Evolutionary conservation across 2,329 filamentous ascomycete genomes (phyloP), one percentile per base, ranked within the genome.

Genomic region (Sphaerulina vaccinii): DNA sequence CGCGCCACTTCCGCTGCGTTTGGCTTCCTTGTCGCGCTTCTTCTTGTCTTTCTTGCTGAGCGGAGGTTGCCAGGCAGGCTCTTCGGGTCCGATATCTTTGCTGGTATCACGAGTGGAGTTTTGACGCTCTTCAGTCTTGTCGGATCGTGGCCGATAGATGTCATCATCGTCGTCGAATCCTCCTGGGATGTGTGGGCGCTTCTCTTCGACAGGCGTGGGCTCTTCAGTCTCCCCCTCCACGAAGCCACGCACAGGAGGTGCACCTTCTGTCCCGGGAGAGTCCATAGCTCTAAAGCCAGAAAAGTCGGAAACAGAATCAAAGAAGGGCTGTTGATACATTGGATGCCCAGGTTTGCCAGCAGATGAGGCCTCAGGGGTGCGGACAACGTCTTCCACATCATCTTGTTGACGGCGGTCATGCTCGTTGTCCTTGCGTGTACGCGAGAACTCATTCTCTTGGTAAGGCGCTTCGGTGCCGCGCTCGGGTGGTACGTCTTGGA

Each of bases 141-240:
- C 37, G 3, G 29, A 29, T 11, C 40, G 18, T 11, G 56, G 47
- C 27, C 48, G 24, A 37, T 59, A 52, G 21, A 50, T 54, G 29
- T 54, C 47, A 27, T 52, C 35, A 7, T 62, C 72, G 36, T 74
- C 67, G 18, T 65, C 65, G 55, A 87, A 90, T 8, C 78, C 72
- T 16, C 85, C 86, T 19, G 85, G 84, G 68, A 86, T 80, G 51
- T 80, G 76, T 37, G 75, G 65, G 16, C 64, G 61, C 44, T 72
- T 71, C n/a, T 76, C 73, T 55, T 72, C 75, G 9, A 70, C 57
- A 7, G 80, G 79, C 61, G 85, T 84, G 3, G 82, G 79, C 3
- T 84, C 83, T 15, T 74, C 72, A 1, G 71, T 60, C 32, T 76
- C 73, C 11, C 77, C 74, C 62, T 65, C 68, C 13, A 74, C 66